Evolutionary conservation across 139 green algal species (phyloP).

Genomic region (Chlamydomonas sp.): DNA sequence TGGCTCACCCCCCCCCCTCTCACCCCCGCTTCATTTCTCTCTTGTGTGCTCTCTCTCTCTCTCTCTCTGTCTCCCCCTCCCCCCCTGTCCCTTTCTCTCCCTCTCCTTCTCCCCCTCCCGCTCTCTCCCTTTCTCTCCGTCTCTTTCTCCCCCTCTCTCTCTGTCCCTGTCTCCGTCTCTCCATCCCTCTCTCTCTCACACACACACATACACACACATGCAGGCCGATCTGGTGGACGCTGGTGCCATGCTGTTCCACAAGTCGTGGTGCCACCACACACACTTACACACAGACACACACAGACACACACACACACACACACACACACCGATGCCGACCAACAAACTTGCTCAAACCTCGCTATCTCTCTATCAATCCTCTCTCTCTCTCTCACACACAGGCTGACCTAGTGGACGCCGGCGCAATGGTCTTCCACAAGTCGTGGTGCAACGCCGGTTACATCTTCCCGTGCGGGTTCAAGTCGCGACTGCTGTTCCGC

Average conservation of each 20-base stretch:
- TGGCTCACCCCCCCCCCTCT: no score
- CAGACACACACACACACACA: not conserved
- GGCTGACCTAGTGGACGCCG: constrained; percentile 28
- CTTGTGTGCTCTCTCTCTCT: no score
- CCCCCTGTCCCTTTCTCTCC: no score
- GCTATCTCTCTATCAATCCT: no score
- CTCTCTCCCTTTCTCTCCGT: no score
- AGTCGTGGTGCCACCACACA: constrained; percentile 66
- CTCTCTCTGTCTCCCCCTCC: not conserved
- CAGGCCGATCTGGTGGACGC: constrained; percentile 26
- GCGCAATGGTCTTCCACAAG: constrained; percentile 8
- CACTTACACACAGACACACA: not conserved
- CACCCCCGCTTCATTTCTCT: no score
- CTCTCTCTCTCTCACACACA: no score
- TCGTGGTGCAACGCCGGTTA: constrained; percentile 82
- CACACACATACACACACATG: not conserved
- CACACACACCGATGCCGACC: not conserved
- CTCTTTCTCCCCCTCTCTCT: not conserved
- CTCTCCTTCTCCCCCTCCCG: no score
- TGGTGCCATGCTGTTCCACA: constrained; percentile 12
- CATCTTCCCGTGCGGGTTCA: constrained; percentile 88
- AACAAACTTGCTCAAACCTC: no score
- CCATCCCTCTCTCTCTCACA: no score
- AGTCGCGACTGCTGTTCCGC: constrained; percentile 66
- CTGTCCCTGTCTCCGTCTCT: not conserved